Conservation (phyloP, 2,329 filamentous ascomycete species). For the Paracamarosporium sp. region DNA sequence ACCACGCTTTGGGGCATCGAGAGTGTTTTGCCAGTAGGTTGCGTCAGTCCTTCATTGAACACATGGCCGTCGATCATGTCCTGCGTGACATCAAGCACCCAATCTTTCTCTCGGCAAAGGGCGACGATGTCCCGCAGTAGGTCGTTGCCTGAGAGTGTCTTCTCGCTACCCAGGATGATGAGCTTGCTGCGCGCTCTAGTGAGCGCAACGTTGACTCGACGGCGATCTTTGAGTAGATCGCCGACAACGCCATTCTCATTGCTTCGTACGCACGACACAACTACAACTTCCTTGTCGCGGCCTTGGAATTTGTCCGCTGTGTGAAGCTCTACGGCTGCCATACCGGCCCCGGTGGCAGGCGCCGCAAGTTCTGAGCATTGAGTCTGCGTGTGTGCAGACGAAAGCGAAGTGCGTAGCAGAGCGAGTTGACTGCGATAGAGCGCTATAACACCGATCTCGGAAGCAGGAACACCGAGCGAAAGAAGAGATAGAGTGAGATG, state of each 20-base stretch:
- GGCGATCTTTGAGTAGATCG: slow-evolving; percentile 88
- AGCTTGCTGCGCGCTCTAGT: slow-evolving; percentile 93
- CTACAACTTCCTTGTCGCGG: slow-evolving; percentile 90
- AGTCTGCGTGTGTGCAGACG: slow-evolving; percentile 54
- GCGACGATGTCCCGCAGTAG: slow-evolving; percentile 78
- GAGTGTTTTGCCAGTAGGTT: slow-evolving; percentile 24
- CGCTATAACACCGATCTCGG: slow-evolving; percentile 91
- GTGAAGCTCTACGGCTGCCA: slow-evolving; percentile 80
- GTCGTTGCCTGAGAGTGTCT: slow-evolving; percentile 73
- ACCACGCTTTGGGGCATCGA: no score
- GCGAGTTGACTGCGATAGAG: slow-evolving; percentile 94
- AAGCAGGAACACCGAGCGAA: slow-evolving; percentile 73
- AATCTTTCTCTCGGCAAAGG: slow-evolving; percentile 78
- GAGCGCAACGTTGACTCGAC: slow-evolving; percentile 93
- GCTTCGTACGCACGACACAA: slow-evolving; percentile 85
- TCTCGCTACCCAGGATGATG: slow-evolving; percentile 81
- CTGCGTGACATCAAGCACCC: slow-evolving; percentile 76
- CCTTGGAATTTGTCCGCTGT: slow-evolving; percentile 98
- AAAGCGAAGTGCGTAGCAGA: slow-evolving; percentile 76
- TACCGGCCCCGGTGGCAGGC: slow-evolving; percentile 16
- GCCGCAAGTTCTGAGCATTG: slow-evolving; percentile 53
- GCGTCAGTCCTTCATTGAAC: slow-evolving; percentile 66
- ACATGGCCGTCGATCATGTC: slow-evolving; percentile 71
- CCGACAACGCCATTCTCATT: slow-evolving; percentile 86
- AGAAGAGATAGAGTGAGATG: slow-evolving; percentile 84